Evolutionary conservation across 257 asterid species (phyloP).

Genomic region (Cordia subcordata): DNA sequence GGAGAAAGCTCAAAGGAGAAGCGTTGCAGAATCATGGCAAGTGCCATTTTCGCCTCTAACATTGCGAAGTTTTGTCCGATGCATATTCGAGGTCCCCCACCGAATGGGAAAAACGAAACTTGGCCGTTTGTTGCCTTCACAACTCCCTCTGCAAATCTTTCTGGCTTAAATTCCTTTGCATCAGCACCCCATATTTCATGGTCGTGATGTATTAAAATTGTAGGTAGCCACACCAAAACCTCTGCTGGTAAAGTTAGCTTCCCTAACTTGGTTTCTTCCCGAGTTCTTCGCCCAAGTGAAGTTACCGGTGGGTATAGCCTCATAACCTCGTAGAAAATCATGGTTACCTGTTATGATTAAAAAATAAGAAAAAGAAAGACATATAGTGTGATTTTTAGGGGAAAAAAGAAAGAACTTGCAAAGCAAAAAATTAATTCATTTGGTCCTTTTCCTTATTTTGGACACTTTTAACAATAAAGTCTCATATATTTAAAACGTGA

Average conservation of each 20-base stretch:
- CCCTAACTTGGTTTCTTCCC: conserved; percentile 15
- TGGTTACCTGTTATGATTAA: conserved; percentile 20
- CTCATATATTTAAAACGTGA: too few relatives aligned
- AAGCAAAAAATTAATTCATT: too few relatives aligned
- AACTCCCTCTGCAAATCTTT: conserved; percentile 22
- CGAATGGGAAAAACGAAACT: conserved; percentile 15
- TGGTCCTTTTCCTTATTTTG: too few relatives aligned
- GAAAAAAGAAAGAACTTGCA: not conserved
- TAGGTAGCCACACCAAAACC: conserved; percentile 9
- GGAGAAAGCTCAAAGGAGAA: conserved; percentile 28
- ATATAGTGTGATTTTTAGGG: not conserved
- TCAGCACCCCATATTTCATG: conserved; percentile 25
- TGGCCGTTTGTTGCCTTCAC: conserved; percentile 18
- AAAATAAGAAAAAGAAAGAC: not conserved
- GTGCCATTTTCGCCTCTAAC: conserved; percentile 24
- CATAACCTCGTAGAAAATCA: conserved; percentile 23
- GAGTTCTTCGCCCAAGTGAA: not conserved
- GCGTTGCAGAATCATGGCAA: conserved; percentile 16
- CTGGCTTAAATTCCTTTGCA: conserved; percentile 24
- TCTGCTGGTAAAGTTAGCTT: conserved; percentile 13
- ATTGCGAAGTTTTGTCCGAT: conserved; percentile 21
- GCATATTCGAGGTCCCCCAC: conserved; percentile 27
- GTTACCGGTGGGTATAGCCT: conserved; percentile 19
- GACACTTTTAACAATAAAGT: too few relatives aligned
- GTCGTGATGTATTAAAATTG: conserved; percentile 16